Evolutionary conservation across 495 filamentous ascomycete genomes (phyloP).

Genomic region (Evansstolkia leycettana): DNA sequence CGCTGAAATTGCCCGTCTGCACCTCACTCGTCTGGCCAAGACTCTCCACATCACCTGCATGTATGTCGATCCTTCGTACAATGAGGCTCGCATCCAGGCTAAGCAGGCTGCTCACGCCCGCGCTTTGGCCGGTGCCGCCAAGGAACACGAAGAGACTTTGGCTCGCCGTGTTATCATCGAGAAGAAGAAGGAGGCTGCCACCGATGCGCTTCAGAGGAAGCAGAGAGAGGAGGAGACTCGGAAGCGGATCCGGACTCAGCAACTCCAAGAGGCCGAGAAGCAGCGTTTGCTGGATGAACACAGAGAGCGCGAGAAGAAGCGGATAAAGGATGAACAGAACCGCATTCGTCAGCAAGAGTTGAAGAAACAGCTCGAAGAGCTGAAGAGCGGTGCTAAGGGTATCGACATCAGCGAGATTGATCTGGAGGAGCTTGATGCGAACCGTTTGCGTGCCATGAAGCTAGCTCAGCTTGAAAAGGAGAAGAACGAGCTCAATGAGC

Average conservation of each 20-base stretch:
- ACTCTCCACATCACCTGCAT: constrained; percentile 84
- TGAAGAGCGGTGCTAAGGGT: constrained; percentile 75
- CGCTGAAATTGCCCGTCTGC: constrained; percentile 92
- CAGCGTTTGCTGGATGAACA: constrained; percentile 82
- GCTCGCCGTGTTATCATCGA: constrained; percentile 84
- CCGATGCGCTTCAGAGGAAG: constrained; percentile 67
- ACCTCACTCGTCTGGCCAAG: constrained; percentile 83
- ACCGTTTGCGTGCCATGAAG: constrained; percentile 84
- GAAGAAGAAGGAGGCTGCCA: constrained; percentile 90
- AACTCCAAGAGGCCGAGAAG: constrained; percentile 76
- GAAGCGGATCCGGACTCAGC: constrained; percentile 72
- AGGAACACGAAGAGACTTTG: constrained; percentile 83
- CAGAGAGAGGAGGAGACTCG: constrained; percentile 85
- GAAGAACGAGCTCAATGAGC: constrained; percentile 87
- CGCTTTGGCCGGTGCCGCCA: constrained; percentile 73
- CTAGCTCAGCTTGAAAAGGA: constrained; percentile 91
- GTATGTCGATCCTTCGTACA: constrained; percentile 86
- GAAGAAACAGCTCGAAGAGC: constrained; percentile 88
- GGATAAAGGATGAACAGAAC: constrained; percentile 79
- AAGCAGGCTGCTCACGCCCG: constrained; percentile 70
- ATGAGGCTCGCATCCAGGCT: constrained; percentile 61
- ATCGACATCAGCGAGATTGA: constrained; percentile 69
- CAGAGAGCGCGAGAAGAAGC: constrained; percentile 76
- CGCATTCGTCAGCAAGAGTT: constrained; percentile 87
- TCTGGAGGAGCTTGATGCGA: constrained; percentile 73